These are phyloP conservation scores for Citrus inodora DNA, from an alignment of 345 rosid genomes.

Conservation along the genomic window DNA sequence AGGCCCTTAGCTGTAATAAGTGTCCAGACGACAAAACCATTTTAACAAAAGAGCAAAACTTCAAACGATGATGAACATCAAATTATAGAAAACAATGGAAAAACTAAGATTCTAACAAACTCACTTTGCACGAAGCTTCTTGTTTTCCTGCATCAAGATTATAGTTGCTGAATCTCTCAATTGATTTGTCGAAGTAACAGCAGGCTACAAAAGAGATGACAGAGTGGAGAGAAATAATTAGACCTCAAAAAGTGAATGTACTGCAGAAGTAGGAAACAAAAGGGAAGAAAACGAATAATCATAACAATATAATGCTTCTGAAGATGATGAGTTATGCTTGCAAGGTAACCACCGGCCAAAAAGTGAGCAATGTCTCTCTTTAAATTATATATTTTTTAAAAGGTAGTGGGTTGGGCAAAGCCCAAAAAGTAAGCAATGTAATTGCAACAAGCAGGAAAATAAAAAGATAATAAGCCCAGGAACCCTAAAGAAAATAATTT, in stretches of 20 bases:
- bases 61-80: neutral
- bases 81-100: neutral
- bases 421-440: neutral
- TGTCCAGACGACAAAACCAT: neutral
- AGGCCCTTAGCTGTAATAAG: neutral
- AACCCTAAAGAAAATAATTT: neutral
- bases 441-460: neutral
- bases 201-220: constrained; percentile 24
- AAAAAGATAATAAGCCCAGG: neutral
- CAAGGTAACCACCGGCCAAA: neutral
- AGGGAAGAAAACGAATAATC: neutral
- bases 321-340: neutral
- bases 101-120: constrained; percentile 18
- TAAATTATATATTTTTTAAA: too few species aligned
- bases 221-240: neutral
- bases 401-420: too few species aligned
- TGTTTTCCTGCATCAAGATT: constrained; percentile 59
- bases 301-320: neutral
- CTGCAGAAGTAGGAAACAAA: neutral
- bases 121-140: constrained; percentile 62
- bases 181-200: constrained; percentile 19
- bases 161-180: constrained; percentile 31
- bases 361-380: too few species aligned
- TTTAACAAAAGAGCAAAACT: neutral
- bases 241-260: neutral